Percentiles rank a stretch among this genome's conserved stretches.
phyloP scores from a whole-genome alignment of 2,329 filamentous ascomycete species.

The Hypomyces perniciosus region DNA sequence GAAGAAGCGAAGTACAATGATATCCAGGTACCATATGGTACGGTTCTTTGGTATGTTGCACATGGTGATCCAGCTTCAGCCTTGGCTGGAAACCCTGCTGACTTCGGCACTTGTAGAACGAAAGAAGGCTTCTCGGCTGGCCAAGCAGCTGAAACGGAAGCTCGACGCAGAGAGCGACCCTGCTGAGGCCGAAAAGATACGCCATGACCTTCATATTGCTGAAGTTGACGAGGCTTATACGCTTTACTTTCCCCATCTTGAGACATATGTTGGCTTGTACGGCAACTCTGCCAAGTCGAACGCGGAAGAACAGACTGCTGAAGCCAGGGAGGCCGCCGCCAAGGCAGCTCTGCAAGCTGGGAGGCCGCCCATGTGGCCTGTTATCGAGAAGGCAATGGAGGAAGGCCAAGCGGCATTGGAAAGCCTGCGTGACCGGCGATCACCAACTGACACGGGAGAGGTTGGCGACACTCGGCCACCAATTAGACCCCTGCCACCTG shows the following conservation, averaged over 20 bases:
- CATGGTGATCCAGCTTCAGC: background rate
- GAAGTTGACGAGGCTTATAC: slow-evolving; percentile 74
- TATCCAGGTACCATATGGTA: slow-evolving; percentile 75
- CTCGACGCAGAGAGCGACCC: slow-evolving; percentile 46
- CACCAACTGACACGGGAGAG: slow-evolving; percentile 14
- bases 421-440: slow-evolving; percentile 48
- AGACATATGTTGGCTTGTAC: slow-evolving; percentile 63
- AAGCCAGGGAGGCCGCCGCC: slow-evolving; percentile 33
- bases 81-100: slow-evolving; percentile 1
- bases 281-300: slow-evolving; percentile 33
- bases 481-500: slow-evolving; percentile 2
- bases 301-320: slow-evolving; percentile 34
- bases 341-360: slow-evolving; percentile 39
- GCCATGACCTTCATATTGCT: slow-evolving; percentile 56
- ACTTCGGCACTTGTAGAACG: slow-evolving; percentile 44
- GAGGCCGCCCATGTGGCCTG: slow-evolving; percentile 59
- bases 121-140: slow-evolving; percentile 62
- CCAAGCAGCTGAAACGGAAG: slow-evolving; percentile 58
- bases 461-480: slow-evolving; percentile 8
- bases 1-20: slow-evolving; percentile 62
- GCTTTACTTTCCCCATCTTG: slow-evolving; percentile 63
- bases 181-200: slow-evolving; percentile 46
- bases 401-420: slow-evolving; percentile 48
- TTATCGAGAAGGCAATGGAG: slow-evolving; percentile 59
- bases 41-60: slow-evolving; percentile 65